phyloP scores from a whole-genome alignment of 257 asterid genomes.

The Ajuga chamaepitys region DNA sequence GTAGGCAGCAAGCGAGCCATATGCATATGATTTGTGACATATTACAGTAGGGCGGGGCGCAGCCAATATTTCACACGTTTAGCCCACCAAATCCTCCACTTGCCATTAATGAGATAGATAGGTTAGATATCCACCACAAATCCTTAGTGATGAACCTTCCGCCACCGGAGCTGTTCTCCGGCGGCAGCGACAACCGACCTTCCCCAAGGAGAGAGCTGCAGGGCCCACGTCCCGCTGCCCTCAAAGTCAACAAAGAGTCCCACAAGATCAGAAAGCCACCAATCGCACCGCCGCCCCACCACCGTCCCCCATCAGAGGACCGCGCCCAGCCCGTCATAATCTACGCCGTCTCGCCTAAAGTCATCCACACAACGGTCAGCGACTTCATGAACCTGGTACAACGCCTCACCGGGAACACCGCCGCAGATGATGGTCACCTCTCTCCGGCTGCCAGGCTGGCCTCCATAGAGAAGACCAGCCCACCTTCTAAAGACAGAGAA shows the following conservation, averaged over 20 bases:
- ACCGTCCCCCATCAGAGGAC: slow-evolving; percentile 16
- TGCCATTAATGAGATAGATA: no score
- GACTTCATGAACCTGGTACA: slow-evolving; percentile 89
- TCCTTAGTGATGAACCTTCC: slow-evolving; percentile 39
- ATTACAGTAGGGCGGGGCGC: no score
- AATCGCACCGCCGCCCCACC: slow-evolving; percentile 42
- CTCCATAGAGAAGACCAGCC: slow-evolving; percentile 57
- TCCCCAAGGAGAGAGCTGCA: slow-evolving; percentile 68
- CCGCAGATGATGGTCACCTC: slow-evolving; percentile 22
- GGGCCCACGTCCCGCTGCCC: slow-evolving; percentile 92
- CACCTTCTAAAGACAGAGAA: slow-evolving; percentile 29
- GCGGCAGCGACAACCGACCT: slow-evolving; percentile 28
- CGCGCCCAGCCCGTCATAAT: slow-evolving; percentile 83
- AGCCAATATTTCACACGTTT: no score
- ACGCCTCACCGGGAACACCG: slow-evolving; percentile 74
- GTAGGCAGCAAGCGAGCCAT: no score
- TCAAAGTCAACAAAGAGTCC: slow-evolving; percentile 85
- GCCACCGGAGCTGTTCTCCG: slow-evolving; percentile 45
- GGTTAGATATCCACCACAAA: slow-evolving; percentile 26
- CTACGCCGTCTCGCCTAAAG: slow-evolving; percentile 80
- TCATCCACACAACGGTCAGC: slow-evolving; percentile 72
- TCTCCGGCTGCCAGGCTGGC: slow-evolving; percentile 94
- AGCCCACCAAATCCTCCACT: no score
- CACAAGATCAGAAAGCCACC: slow-evolving; percentile 88
- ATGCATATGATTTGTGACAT: no score